Conservation (phyloP, 2,329 filamentous ascomycete species). For the Fusarium musae region DNA sequence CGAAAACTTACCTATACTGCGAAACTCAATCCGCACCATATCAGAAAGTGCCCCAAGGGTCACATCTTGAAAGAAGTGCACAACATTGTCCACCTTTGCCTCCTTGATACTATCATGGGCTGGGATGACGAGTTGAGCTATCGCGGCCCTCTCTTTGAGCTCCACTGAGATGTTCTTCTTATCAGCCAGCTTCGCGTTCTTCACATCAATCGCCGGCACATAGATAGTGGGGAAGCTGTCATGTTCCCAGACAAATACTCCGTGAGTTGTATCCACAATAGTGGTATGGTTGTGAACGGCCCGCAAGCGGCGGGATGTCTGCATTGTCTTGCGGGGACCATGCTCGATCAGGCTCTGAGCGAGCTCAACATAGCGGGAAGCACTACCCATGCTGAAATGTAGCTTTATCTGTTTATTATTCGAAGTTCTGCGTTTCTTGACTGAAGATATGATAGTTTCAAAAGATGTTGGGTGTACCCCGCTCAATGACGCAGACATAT, state of each 20-base stretch:
- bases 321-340: constrained; percentile 31
- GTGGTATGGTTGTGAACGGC: constrained; percentile 48
- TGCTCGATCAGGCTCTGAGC: constrained; percentile 23
- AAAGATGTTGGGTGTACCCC: constrained; percentile 19
- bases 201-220: constrained; percentile 48
- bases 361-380: constrained; percentile 4
- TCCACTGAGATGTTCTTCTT: constrained; percentile 42
- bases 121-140: constrained; percentile 48
- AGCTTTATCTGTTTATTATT: not conserved
- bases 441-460: not conserved
- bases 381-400: not conserved
- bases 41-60: constrained; percentile 49
- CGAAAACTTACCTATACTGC: constrained; percentile 47
- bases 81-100: constrained; percentile 47
- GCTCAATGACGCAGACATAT: constrained; percentile 32
- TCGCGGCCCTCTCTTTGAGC: constrained; percentile 41
- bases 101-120: constrained; percentile 39
- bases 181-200: constrained; percentile 44
- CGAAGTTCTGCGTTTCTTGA: not conserved
- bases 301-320: constrained; percentile 47
- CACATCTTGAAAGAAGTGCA: constrained; percentile 54
- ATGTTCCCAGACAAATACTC: constrained; percentile 58
- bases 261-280: constrained; percentile 53
- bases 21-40: constrained; percentile 50
- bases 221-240: constrained; percentile 61